Evolutionary conservation across 805 yeast genomes (phyloP), one percentile per base, ranked within the genome.

Genomic region (Spathaspora passalidarum): DNA sequence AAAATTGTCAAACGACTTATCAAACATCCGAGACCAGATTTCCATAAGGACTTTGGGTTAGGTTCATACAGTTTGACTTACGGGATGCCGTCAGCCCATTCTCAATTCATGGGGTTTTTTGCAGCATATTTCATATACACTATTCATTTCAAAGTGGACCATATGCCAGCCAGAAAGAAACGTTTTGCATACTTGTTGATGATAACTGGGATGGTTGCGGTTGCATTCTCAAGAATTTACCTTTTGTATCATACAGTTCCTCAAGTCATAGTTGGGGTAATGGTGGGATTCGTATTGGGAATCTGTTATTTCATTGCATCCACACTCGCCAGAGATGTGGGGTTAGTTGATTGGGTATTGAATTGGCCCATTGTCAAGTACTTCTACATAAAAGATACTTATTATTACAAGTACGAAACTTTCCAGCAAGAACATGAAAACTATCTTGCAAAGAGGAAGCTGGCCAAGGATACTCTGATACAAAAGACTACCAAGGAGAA

Each of bases 51-150:
- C 35, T 72, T 72, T 44, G 77, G 76, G 5, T 60, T 69, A 38
- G 80, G 55, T 20, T 74, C 69, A 20, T 60, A 60, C 38, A 63
- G 80, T 47, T 74, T 86, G 51, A 82, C 86, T 0, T 90, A 84
- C 61, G 99, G 99, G 0, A 92, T 92, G 97, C 99, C 99, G 0
- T 82, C 91, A 44, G 97, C 99, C 1, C 99, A 92, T 65, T 82
- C 96, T 0, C 99, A 92, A 66, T 94, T 91, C 63, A 86, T 92
- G 90, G 95, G 96, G 2, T 94, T 82, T 60, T 82, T 86, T 51
- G 76, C 80, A n/a, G 69, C 76, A 6, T 86, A 82, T 59, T 68
- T 75, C 49, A 54, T 73, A 2, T 71, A 86, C 47, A 76, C 47
- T 45, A 64, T 62, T 53, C 61, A 51, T 66, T 75, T 58, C 67